Conservation (phyloP, 2,329 filamentous ascomycete genomes). For the Colletotrichum sp. region DNA sequence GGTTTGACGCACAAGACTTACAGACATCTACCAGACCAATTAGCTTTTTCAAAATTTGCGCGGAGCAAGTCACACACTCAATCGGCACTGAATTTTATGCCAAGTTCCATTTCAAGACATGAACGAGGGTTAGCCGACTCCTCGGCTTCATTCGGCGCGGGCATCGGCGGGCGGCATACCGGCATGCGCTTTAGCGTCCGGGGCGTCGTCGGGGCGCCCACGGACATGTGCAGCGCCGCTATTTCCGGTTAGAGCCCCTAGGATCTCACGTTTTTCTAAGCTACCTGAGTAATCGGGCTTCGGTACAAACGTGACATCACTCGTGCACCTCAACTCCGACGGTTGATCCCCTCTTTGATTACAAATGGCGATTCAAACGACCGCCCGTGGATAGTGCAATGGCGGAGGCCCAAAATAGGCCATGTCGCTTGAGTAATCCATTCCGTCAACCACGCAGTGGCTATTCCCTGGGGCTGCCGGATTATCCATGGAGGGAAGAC, state of each 20-base stretch:
- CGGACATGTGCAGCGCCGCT: background rate
- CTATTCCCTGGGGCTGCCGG: background rate
- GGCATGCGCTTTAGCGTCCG: background rate
- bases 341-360: background rate
- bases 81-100: fast-evolving
- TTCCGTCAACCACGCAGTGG: background rate
- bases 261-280: background rate
- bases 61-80: too few species aligned
- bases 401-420: background rate
- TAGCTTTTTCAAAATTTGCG: too few species aligned
- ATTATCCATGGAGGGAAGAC: background rate
- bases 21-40: too few species aligned
- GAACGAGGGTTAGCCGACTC: background rate
- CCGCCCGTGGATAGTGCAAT: background rate
- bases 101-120: fast-evolving
- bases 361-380: background rate
- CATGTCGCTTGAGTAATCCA: background rate
- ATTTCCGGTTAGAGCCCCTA: background rate
- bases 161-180: background rate
- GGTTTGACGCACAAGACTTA: too few species aligned
- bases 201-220: background rate
- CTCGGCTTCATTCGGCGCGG: background rate
- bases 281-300: background rate
- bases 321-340: background rate
- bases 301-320: background rate